Evolutionary conservation across 75 land plant species (phyloP).

Genomic region (Adiantum capillusveneris): DNA sequence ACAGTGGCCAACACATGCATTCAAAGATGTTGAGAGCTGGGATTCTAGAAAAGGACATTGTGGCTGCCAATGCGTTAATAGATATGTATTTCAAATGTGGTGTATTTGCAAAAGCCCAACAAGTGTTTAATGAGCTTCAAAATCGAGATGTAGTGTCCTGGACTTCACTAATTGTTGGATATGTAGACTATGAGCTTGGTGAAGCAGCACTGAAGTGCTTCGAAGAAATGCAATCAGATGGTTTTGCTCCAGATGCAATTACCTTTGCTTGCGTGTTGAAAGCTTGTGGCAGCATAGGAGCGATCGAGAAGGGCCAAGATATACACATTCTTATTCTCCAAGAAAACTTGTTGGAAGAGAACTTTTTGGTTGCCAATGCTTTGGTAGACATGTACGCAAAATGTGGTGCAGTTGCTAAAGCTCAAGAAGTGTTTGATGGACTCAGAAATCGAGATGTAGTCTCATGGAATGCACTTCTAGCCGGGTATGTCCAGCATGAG

Average conservation of each 20-base stretch:
- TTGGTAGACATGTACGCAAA: constrained; percentile 72
- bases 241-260: constrained; percentile 36
- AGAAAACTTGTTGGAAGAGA: constrained; percentile 15
- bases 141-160: constrained; percentile 40
- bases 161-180: constrained; percentile 54
- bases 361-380: constrained; percentile 48
- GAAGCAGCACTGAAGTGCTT: constrained; percentile 39
- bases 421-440: constrained; percentile 35
- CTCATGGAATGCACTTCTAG: constrained; percentile 67
- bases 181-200: constrained; percentile 31
- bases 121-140: constrained; percentile 30
- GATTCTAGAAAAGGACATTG: constrained; percentile 16
- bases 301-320: constrained; percentile 36
- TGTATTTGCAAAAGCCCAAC: constrained; percentile 26
- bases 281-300: constrained; percentile 41
- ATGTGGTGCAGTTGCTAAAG: constrained; percentile 37
- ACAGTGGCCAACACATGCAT: constrained; percentile 33
- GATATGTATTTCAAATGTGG: constrained; percentile 68
- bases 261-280: constrained; percentile 45
- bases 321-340: constrained; percentile 47
- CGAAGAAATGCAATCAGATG: constrained; percentile 33
- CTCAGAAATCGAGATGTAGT: constrained; percentile 37
- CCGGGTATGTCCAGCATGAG: constrained; percentile 45
- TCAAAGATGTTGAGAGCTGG: constrained; percentile 35
- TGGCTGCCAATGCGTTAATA: constrained; percentile 41